These are phyloP conservation scores for Fusarium irregulare DNA, from an alignment of 2,329 filamentous ascomycete species.

Conservation along the genomic window DNA sequence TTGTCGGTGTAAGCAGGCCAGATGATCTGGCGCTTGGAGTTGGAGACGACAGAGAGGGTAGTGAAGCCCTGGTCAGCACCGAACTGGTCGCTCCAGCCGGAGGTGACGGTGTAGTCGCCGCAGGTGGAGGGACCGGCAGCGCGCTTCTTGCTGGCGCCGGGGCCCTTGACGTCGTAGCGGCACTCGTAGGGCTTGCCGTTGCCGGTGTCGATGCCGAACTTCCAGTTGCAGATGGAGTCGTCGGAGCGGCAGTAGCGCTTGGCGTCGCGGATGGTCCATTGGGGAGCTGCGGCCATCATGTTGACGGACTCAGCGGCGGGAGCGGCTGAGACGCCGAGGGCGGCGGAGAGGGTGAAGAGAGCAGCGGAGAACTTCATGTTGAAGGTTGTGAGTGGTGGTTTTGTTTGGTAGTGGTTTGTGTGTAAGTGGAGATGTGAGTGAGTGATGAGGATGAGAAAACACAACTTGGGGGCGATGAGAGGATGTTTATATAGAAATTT, in stretches of 20 bases:
- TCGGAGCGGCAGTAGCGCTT: constrained; percentile 54
- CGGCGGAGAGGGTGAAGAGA: constrained; percentile 51
- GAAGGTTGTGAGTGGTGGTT: constrained; percentile 22
- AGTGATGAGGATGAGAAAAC: constrained; percentile 20
- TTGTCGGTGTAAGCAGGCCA: constrained; percentile 66
- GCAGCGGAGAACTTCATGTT: constrained; percentile 60
- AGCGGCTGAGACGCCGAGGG: constrained; percentile 53
- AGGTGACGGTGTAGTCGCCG: constrained; percentile 63
- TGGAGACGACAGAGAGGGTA: constrained; percentile 62
- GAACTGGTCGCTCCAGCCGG: constrained; percentile 65
- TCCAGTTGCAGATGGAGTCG: constrained; percentile 57
- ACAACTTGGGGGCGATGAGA: not conserved
- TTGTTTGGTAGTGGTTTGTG: constrained; percentile 15
- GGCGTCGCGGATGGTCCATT: constrained; percentile 58
- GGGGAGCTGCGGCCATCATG: constrained; percentile 55
- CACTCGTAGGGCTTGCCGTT: constrained; percentile 50
- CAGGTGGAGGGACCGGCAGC: constrained; percentile 57
- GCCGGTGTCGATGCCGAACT: constrained; percentile 59
- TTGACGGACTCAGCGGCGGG: constrained; percentile 47
- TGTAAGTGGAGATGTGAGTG: not conserved
- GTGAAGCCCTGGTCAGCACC: constrained; percentile 65
- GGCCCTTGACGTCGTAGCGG: constrained; percentile 48
- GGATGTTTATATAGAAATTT: constrained; percentile 32
- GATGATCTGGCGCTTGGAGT: constrained; percentile 56
- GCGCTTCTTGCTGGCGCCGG: constrained; percentile 49